Evolutionary conservation across 2,329 filamentous ascomycete species (phyloP).

Genomic region (Polychaeton citri): DNA sequence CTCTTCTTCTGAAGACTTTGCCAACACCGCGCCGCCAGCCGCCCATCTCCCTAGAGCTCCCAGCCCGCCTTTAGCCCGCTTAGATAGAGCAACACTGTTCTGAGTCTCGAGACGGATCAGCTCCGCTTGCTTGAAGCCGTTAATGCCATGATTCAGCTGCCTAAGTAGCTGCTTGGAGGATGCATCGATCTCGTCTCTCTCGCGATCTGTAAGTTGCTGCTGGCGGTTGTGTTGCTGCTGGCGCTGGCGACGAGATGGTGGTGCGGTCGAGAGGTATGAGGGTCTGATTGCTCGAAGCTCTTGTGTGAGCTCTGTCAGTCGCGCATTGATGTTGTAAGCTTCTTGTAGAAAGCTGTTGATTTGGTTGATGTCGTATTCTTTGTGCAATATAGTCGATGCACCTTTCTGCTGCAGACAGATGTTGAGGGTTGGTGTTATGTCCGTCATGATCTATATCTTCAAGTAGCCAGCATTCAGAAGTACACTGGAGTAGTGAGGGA

Average conservation of each 20-base stretch:
- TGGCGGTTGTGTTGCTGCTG: constrained; percentile 21
- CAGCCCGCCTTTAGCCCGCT: constrained; percentile 47
- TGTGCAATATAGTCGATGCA: constrained; percentile 35
- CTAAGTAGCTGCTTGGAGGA: constrained; percentile 76
- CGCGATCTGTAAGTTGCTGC: constrained; percentile 57
- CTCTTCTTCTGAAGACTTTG: constrained; percentile 53
- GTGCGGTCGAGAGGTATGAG: constrained; percentile 76
- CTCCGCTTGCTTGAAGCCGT: constrained; percentile 68
- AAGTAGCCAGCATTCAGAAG: background rate
- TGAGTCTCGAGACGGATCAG: constrained; percentile 67
- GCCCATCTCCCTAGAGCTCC: constrained; percentile 60
- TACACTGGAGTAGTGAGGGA: too few relatives aligned
- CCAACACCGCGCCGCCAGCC: constrained; percentile 36
- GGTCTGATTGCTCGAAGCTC: constrained; percentile 77
- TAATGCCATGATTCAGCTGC: constrained; percentile 71
- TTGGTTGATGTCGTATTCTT: constrained; percentile 25
- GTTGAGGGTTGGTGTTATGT: constrained; percentile 58
- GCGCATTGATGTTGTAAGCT: constrained; percentile 81
- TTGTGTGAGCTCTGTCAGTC: constrained; percentile 65
- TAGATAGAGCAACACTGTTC: constrained; percentile 55
- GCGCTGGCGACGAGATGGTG: constrained; percentile 39
- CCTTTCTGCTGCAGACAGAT: constrained; percentile 48
- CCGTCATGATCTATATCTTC: constrained; percentile 29
- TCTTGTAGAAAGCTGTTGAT: constrained; percentile 86
- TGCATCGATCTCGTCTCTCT: constrained; percentile 77